Evolutionary conservation across 2,329 filamentous ascomycete genomes (phyloP).

Genomic region (Arthrinium puccinioides): DNA sequence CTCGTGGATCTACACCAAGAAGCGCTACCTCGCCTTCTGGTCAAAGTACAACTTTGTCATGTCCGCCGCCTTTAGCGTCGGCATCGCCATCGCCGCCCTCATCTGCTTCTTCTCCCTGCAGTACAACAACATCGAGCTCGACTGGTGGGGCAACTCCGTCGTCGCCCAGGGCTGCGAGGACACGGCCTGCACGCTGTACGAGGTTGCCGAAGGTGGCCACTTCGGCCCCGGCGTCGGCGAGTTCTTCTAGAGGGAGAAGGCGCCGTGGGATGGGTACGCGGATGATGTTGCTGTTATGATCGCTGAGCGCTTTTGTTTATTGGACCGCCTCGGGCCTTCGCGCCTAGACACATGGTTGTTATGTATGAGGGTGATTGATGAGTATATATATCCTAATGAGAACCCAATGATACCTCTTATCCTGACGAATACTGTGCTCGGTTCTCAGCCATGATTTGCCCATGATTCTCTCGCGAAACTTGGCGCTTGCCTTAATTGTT

Average conservation of each 20-base stretch:
- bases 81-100: conserved; percentile 24
- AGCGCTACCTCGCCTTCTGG: conserved; percentile 23
- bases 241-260: background rate
- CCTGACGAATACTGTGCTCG: too few relatives aligned
- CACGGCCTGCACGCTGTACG: conserved; percentile 19
- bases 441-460: too few relatives aligned
- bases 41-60: conserved; percentile 21
- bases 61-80: conserved; percentile 27
- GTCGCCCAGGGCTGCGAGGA: conserved; percentile 25
- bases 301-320: too few relatives aligned
- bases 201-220: conserved; percentile 22
- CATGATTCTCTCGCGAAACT: too few relatives aligned
- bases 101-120: conserved; percentile 19
- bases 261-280: background rate
- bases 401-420: too few relatives aligned
- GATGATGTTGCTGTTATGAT: too few relatives aligned
- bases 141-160: conserved; percentile 42
- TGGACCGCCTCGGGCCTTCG: too few relatives aligned
- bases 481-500: too few relatives aligned
- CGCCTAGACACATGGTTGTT: too few relatives aligned
- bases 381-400: too few relatives aligned
- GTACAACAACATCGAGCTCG: conserved; percentile 11
- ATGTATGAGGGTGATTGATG: too few relatives aligned
- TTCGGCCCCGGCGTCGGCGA: conserved; percentile 15
- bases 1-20: conserved; percentile 16